Base-by-base conservation (phyloP, 495 filamentous ascomycete genomes). In the Penicillium atrosanguineum region DNA sequence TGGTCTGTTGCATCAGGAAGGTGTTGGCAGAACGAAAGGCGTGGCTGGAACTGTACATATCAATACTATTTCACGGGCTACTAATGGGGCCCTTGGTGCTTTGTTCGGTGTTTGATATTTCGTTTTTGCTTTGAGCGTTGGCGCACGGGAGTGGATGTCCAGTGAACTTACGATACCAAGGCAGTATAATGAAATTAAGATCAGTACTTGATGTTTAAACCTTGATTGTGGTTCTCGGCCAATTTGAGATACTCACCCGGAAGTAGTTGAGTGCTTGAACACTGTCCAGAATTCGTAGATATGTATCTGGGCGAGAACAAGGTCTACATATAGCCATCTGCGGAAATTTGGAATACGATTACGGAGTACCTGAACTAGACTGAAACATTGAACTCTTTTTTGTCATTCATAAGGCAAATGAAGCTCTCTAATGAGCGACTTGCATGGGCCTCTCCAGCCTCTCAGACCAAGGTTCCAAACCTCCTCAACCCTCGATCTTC, bases 31-130 rank as follows among this genome's bases (percentile, higher is more conserved):
- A 29, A 52, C 50, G n/a, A 55, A 52, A 26, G 39, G 48, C 4
- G 42, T 49, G 38, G 44, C 46, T 14, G 59, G 53, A 29, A 61
- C 37, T 21, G 41, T 61, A 29, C 55, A 67, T 52, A 28, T 58
- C 26, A 61, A 68, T 50, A 55, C 61, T 16, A 65, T 78, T 41
- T 29, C 74, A 16, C 63, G 60, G 26, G 72, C 75, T 20, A 67
- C 66, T 16, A 61, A 69, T 39, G 68, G 67, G 53, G 64, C 70
- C 18, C 38, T 78, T 6, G 53, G 61, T 36, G 63, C 62, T 39
- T 57, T 78, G 47, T 72, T 74, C 41, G 56, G 47, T 53, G 47
- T 49, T 51, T 59, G 50, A 58, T 53, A 16, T 39, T 36, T 9
- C 26, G 42, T 46, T n/a, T 37, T 25, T 23, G 16, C 42, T 46